These are phyloP conservation scores for Mortierella polycephala DNA, from an alignment of 371 early-diverging fungal genomes.

Conservation along the genomic window DNA sequence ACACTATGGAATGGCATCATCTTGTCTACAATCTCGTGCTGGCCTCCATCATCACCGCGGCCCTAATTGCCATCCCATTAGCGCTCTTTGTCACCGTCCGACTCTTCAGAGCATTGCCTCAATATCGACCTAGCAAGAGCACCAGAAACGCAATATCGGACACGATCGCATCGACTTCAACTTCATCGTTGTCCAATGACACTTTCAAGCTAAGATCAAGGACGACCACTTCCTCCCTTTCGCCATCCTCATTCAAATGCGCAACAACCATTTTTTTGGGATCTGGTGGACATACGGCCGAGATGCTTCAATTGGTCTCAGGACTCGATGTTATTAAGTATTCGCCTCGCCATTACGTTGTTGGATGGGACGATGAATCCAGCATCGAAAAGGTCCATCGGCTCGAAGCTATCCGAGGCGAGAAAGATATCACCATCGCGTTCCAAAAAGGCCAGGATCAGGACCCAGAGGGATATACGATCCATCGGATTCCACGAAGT, in stretches of 20 bases:
- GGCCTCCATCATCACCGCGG: slow-evolving; percentile 12
- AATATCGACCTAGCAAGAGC: slow-evolving; percentile 16
- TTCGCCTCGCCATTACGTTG: slow-evolving; percentile 69
- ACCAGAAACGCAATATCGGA: not conserved
- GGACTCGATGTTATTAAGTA: slow-evolving; percentile 62
- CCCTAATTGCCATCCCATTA: slow-evolving; percentile 20
- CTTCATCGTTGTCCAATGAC: not conserved
- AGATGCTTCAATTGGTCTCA: slow-evolving; percentile 78
- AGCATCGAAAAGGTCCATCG: slow-evolving; percentile 64
- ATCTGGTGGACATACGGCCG: slow-evolving; percentile 80
- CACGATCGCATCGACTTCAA: not conserved
- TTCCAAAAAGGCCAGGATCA: not conserved
- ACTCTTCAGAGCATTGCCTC: slow-evolving; percentile 25
- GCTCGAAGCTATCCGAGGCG: slow-evolving; percentile 55
- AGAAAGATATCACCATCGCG: slow-evolving; percentile 9
- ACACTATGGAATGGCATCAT: slow-evolving; percentile 9
- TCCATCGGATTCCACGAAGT: slow-evolving; percentile 71
- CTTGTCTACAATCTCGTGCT: slow-evolving; percentile 10
- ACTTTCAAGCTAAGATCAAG: not conserved
- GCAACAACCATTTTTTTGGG: slow-evolving; percentile 47
- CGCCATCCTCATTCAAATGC: slow-evolving; percentile 12
- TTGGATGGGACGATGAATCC: slow-evolving; percentile 69
- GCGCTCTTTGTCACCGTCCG: slow-evolving; percentile 11
- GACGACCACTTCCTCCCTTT: not conserved
- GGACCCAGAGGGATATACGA: slow-evolving; percentile 42